A percentile compares a stretch with the other conserved stretches of the same genome.
Conservation (phyloP, 345 rosid species). For the Erodium maritimum region DNA sequence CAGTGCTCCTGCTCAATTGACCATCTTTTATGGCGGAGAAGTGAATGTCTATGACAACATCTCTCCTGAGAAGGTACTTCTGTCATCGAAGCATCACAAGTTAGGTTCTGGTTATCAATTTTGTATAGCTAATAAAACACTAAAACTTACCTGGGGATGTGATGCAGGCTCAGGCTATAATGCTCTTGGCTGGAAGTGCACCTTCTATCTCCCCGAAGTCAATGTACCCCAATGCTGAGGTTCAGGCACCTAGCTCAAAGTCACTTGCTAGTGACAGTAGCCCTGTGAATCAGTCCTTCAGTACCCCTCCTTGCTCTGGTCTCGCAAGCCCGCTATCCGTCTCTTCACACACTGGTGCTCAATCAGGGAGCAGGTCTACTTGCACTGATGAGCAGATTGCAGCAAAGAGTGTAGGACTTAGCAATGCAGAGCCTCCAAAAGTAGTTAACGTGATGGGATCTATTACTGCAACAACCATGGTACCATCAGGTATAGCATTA, state of each 20-base stretch:
- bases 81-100: constrained; percentile 6
- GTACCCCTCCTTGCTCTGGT: constrained; percentile 26
- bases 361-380: constrained; percentile 30
- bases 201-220: constrained; percentile 16
- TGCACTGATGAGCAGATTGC: constrained; percentile 33
- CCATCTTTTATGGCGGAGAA: constrained; percentile 71
- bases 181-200: constrained; percentile 64
- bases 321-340: constrained; percentile 39
- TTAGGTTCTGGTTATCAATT: no score
- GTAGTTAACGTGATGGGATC: constrained; percentile 19
- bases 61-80: constrained; percentile 59
- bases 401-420: constrained; percentile 27
- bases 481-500: constrained; percentile 50
- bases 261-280: constrained; percentile 17
- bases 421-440: constrained; percentile 29
- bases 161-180: constrained; percentile 76
- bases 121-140: no score
- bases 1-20: constrained; percentile 46
- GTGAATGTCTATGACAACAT: constrained; percentile 63
- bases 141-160: constrained; percentile 6
- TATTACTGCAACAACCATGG: constrained; percentile 21
- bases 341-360: constrained; percentile 44
- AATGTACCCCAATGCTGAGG: constrained; percentile 22
- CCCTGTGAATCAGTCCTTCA: constrained; percentile 16
- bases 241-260: constrained; percentile 24